Conservation (phyloP, 306 rosid species). For the Prunus mira region DNA sequence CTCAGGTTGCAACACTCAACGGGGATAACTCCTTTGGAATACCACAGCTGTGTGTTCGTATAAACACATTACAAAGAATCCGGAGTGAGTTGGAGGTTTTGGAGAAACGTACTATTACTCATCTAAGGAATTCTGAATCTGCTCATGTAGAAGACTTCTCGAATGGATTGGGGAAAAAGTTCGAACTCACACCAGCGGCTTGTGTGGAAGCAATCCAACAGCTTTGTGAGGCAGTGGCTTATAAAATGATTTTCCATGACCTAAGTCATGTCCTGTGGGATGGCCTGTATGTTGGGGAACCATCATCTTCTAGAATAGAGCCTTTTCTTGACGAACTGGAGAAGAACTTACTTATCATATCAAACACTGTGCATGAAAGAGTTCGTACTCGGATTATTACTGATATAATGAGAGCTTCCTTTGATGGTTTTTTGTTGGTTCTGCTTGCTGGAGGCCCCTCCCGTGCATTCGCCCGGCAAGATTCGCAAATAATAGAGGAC, state of each 20-base stretch:
- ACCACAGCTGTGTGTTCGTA: slow-evolving; percentile 75
- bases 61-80: slow-evolving; percentile 85
- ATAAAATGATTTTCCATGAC: slow-evolving; percentile 80
- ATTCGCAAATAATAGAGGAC: slow-evolving; percentile 81
- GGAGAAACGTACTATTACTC: slow-evolving; percentile 90
- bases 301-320: slow-evolving; percentile 76
- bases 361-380: slow-evolving; percentile 75
- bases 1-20: slow-evolving; percentile 84
- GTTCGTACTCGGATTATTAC: slow-evolving; percentile 75
- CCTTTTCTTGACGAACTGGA: slow-evolving; percentile 82
- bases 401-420: slow-evolving; percentile 95
- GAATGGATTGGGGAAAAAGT: slow-evolving; percentile 69
- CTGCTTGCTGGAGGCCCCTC: slow-evolving; percentile 98
- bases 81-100: slow-evolving; percentile 75
- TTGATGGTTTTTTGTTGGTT: slow-evolving; percentile 90
- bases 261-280: slow-evolving; percentile 78
- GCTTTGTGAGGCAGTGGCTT: slow-evolving; percentile 82
- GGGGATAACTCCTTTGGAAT: slow-evolving; percentile 77
- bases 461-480: slow-evolving; percentile 74
- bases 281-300: slow-evolving; percentile 76
- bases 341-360: slow-evolving; percentile 51
- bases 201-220: slow-evolving; percentile 96
- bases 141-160: slow-evolving; percentile 85
- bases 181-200: slow-evolving; percentile 78
- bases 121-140: slow-evolving; percentile 87